Conservation (phyloP, 2,329 filamentous ascomycete species). For the Paramyrothecium sp. region DNA sequence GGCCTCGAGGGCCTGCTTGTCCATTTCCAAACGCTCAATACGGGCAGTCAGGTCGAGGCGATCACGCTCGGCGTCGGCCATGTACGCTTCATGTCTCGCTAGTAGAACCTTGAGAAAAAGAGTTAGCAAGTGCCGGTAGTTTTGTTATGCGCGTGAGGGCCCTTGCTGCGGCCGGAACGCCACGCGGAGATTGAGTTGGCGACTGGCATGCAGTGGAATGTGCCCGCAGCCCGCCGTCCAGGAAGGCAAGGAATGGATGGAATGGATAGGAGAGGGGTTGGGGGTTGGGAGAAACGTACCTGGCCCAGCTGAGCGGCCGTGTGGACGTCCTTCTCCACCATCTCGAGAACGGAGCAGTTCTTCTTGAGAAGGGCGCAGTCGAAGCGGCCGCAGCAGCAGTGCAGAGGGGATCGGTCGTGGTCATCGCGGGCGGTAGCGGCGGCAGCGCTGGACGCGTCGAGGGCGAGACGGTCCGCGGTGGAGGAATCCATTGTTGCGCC, state of each 20-base stretch:
- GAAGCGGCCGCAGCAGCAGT: conserved; percentile 82
- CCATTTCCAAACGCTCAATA: conserved; percentile 73
- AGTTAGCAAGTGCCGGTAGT: conserved; percentile 55
- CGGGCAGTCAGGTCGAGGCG: conserved; percentile 68
- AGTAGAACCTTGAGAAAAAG: conserved; percentile 76
- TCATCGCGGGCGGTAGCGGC: conserved; percentile 8
- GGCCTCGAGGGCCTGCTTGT: conserved; percentile 71
- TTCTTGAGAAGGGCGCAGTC: conserved; percentile 80
- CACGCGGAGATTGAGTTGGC: neutral
- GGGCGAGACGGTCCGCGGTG: conserved; percentile 6
- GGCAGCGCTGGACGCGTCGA: conserved; percentile 14
- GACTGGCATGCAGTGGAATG: conserved; percentile 18
- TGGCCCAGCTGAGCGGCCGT: conserved; percentile 86
- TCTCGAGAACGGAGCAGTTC: conserved; percentile 75
- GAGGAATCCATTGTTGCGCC: neutral
- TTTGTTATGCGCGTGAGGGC: neutral
- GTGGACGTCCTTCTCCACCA: conserved; percentile 82
- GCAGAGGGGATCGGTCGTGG: conserved; percentile 34
- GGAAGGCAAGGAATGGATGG: neutral
- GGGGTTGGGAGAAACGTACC: conserved; percentile 60
- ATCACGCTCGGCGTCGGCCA: conserved; percentile 87
- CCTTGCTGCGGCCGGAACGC: neutral
- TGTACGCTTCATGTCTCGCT: conserved; percentile 89
- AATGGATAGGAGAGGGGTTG: conserved; percentile 11
- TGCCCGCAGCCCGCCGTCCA: neutral